Base-by-base conservation (phyloP, 805 yeast species). In the Kregervanrija pseudodelftensis region DNA sequence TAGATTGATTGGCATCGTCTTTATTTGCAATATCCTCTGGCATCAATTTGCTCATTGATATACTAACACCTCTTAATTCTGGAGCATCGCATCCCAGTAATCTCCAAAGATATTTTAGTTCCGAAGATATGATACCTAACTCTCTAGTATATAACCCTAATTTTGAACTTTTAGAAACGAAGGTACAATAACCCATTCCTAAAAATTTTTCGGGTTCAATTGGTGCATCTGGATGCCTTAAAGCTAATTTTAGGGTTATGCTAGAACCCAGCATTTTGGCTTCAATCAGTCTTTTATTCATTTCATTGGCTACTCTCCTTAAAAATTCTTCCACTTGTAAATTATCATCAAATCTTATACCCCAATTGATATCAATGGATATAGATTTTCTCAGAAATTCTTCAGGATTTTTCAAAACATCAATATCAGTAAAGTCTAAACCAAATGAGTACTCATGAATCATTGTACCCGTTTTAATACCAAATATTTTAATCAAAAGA, bases 291-390 rank as follows among this genome's bases (percentile, higher is more conserved):
- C 95, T 69, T 0, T 62, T 49, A 41, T 72, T 65, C 41, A 93
- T 56, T 55, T 88, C 96, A 30, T 64, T 62, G 1, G 83, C 68
- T 40, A 89, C 63, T 14, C 74, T 64, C 33, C 69, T 64, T 9
- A 87, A 57, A 55, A 91, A 93, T 4, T 44, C 51, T 49, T 83
- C 90, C 17, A 83, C 76, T 56, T 91, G 87, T 0, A 63, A 59
- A 30, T 74, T 67, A 1, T 66, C 67, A 31, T 78, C 74, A 51
- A 90, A 84, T 40, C 98, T 59, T 1, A 91, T 85, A 0, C 96
- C 98, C 82, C 88, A 91, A 49, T 88, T 86, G 28, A 91, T 82
- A 57, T 91, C 98, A 4, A 89, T 84, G 0, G 95, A 87, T 0
- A 91, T 74, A 1, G 93, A 77, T 54, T 87, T 88, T 28, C 95